phyloP scores from a whole-genome alignment of 139 green algal genomes.

The Chlamydomonas incerta region DNA sequence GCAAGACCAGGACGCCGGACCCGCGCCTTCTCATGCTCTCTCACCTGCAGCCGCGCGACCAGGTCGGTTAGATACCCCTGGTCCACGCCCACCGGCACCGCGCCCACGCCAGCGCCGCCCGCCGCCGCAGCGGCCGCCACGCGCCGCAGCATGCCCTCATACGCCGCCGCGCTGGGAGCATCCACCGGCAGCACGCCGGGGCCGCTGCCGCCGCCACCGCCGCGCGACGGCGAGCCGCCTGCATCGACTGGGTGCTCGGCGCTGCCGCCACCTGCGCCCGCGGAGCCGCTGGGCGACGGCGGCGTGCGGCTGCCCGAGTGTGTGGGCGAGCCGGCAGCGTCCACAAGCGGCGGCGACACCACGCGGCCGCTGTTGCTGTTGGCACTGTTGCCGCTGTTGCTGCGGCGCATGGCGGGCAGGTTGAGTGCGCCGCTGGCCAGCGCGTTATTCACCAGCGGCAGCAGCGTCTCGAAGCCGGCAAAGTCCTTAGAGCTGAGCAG shows the following conservation, averaged over 20 bases:
- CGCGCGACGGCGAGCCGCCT: background rate
- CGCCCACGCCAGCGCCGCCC: background rate
- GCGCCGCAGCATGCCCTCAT: background rate
- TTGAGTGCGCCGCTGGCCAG: constrained; percentile 11
- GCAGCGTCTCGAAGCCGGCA: constrained; percentile 14
- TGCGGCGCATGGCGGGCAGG: constrained; percentile 7
- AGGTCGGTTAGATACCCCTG: background rate
- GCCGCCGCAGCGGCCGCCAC: background rate
- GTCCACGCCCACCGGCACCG: background rate
- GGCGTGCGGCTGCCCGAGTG: constrained; percentile 15
- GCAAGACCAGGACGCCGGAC: no score
- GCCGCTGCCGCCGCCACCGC: background rate
- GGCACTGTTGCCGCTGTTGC: background rate
- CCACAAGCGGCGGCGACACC: constrained; percentile 12
- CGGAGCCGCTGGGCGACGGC: background rate
- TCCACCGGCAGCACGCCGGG: background rate
- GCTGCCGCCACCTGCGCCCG: background rate
- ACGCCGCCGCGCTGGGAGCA: background rate
- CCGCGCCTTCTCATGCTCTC: no score
- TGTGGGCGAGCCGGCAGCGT: background rate
- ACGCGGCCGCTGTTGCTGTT: constrained; percentile 16
- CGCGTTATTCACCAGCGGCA: constrained; percentile 42
- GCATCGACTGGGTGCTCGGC: background rate
- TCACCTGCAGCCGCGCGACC: constrained; percentile 1
- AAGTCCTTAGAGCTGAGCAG: constrained; percentile 30